A percentile compares a stretch with the other conserved stretches of the same genome.
Conservation (phyloP, 1,284 basidiomycete genomes). For the Sanghuangporus weigelae region DNA sequence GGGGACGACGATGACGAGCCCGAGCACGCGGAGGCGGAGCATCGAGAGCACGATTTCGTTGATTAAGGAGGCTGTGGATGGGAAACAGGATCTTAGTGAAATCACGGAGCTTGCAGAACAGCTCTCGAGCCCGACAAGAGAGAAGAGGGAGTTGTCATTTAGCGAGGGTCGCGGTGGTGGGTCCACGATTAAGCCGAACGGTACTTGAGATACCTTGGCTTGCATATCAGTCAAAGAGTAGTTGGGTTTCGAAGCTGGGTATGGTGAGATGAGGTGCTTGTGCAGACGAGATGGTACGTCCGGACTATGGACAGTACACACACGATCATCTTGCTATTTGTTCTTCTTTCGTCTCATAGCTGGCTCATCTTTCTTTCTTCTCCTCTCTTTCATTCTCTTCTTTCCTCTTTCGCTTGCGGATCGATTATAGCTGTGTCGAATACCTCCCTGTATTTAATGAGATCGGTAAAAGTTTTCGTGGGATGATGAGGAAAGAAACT, state of each 20-base stretch:
- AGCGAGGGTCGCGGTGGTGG: not conserved
- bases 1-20: conserved; percentile 95
- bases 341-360: not conserved
- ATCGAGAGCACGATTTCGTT: conserved; percentile 95
- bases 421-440: conserved; percentile 12
- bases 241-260: not conserved
- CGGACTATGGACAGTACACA: not conserved
- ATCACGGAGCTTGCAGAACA: conserved; percentile 20
- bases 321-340: not conserved
- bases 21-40: conserved; percentile 87
- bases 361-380: not conserved
- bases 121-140: conserved; percentile 15
- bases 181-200: not conserved
- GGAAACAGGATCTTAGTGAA: conserved; percentile 31
- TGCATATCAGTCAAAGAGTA: not conserved
- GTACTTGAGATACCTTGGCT: not conserved
- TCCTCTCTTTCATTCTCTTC: not conserved
- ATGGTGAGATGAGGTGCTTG: no score
- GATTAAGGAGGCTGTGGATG: conserved; percentile 86
- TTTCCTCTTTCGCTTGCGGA: not conserved
- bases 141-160: not conserved
- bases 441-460: conserved; percentile 7
- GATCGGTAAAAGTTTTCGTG: not conserved
- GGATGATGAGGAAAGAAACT: no score
- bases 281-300: no score